A percentile compares a stretch with the other conserved stretches of the same genome.
phyloP scores from a whole-genome alignment of 169 alveolate genomes.

The Plasmodium chabaudi region DNA sequence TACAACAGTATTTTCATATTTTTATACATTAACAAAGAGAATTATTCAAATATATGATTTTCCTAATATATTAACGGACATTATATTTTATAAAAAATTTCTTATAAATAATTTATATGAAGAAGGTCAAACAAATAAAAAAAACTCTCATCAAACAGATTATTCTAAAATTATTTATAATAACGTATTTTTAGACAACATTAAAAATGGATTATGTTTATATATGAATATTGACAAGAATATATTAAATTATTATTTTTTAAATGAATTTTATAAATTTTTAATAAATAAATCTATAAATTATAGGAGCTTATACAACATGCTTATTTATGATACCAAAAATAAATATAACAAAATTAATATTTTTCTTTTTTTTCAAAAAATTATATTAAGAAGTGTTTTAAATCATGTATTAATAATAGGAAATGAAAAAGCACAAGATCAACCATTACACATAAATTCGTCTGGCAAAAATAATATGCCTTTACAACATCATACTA shows the following conservation, averaged over 20 bases:
- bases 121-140: no score
- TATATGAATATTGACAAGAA: conserved; percentile 41
- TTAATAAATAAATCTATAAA: conserved; percentile 12
- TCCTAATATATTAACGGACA: background rate
- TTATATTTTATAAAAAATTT: conserved; percentile 25
- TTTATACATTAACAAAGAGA: conserved; percentile 24
- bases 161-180: conserved; percentile 21
- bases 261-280: conserved; percentile 39
- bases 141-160: background rate
- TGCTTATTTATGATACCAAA: conserved; percentile 3
- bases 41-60: conserved; percentile 20
- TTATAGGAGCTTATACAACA: conserved; percentile 12
- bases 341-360: conserved; percentile 25
- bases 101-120: conserved; percentile 5
- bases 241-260: conserved; percentile 14
- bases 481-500: no score
- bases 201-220: conserved; percentile 28
- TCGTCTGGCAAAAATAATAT: background rate
- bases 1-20: conserved; percentile 7
- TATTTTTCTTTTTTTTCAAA: conserved; percentile 17
- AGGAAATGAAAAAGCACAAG: background rate
- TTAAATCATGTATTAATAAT: conserved; percentile 5
- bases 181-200: conserved; percentile 8
- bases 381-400: conserved; percentile 21
- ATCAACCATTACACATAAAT: background rate